Base-by-base conservation (phyloP, 306 rosid species). In the Ochetophila trinervis region DNA sequence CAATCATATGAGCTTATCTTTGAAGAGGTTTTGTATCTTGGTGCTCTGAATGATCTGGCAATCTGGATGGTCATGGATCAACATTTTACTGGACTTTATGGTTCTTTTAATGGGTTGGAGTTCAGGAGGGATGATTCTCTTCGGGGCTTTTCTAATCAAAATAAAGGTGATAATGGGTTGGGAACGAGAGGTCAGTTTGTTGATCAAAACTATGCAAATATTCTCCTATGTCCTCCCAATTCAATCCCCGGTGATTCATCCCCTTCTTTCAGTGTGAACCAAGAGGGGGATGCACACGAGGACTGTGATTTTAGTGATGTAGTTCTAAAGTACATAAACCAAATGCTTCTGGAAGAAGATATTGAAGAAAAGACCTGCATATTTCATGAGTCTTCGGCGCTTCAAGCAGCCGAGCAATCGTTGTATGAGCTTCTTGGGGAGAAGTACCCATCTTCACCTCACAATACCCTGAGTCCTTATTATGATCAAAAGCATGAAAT, bases 261-360 rank as follows among this genome's bases (percentile, higher is more conserved):
- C 14, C 32, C 6, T 37, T 11, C 47, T 47, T 57, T 42, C 19
- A 56, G 47, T 57, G 16, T 24, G 61, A 64, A 14, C 23, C 30
- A 49, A 14, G 66, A 60, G 50, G 76, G 65, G 40, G 57, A 65
- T 40, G 61, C 67, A 1, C 50, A 18, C 0, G 83, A 74, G 72
- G 79, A 79, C 57, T 79, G 27, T 34, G 80, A 79, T 60, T 74
- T 70, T 50, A 74, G 76, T 65, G 70, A 79, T 66, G 71, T 70
- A 45, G 83, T 74, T 74, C 76, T 74, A 45, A 56, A 76, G 67
- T 79, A 70, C 55, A 62, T 79, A 24, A 74, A 9, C 57, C 71
- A 74, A 57, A 74, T 79, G 71, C 74, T 74, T 66, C 70, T 74
- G 77, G 83, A 74, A 61, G 83, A 79, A 66, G 76, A 78, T 48